Conservation (phyloP, 495 filamentous ascomycete species). For the Podospora appendiculata region DNA sequence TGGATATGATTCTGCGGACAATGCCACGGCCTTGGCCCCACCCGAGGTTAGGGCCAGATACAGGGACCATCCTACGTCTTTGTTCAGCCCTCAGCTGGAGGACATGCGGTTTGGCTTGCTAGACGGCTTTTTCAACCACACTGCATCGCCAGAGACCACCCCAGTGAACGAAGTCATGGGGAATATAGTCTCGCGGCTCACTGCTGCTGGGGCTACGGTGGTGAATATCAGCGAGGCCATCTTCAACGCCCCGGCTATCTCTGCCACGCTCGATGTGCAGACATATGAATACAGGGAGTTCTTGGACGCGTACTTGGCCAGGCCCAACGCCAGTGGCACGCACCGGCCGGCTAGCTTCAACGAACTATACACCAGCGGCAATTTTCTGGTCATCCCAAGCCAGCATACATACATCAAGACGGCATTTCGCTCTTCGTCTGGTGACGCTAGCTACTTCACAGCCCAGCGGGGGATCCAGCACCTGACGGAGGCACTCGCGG, state of each 20-base stretch:
- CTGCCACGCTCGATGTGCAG: constrained; percentile 45
- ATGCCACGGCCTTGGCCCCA: constrained; percentile 33
- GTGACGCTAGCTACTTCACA: constrained; percentile 35
- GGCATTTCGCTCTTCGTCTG: constrained; percentile 38
- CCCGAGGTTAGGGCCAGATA: constrained; percentile 15
- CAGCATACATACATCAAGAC: constrained; percentile 46
- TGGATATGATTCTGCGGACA: constrained; percentile 37
- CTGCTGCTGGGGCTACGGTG: constrained; percentile 27
- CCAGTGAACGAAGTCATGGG: constrained; percentile 44
- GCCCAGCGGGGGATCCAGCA: constrained; percentile 35
- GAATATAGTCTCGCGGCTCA: constrained; percentile 23
- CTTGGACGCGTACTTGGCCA: constrained; percentile 41
- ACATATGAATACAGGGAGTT: constrained; percentile 46
- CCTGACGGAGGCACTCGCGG: constrained; percentile 37
- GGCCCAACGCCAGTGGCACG: constrained; percentile 17
- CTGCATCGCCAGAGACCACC: constrained; percentile 36
- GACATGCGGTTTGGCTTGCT: constrained; percentile 39
- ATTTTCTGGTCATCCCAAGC: constrained; percentile 49
- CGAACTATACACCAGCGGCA: constrained; percentile 33
- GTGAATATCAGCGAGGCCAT: constrained; percentile 41
- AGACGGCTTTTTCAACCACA: constrained; percentile 43
- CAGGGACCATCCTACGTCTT: constrained; percentile 30
- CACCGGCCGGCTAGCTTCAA: constrained; percentile 30
- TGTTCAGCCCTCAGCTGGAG: constrained; percentile 28
- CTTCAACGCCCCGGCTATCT: constrained; percentile 43